phyloP scores from a whole-genome alignment of 306 rosid species.

The Rosa lucieae region DNA sequence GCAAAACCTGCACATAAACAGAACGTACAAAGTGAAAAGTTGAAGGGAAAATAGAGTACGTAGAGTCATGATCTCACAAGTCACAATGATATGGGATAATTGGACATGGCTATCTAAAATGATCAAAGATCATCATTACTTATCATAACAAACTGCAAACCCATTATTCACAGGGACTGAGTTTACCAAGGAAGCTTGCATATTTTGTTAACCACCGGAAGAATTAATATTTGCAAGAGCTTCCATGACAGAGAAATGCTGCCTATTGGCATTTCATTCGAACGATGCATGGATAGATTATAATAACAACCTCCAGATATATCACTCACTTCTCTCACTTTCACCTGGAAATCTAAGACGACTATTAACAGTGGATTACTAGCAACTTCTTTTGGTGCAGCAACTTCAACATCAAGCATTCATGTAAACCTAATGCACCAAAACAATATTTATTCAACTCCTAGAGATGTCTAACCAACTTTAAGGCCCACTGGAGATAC shows the following conservation, averaged over 20 bases:
- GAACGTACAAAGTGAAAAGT: conserved; percentile 20
- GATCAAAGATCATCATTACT: not conserved
- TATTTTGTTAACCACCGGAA: not conserved
- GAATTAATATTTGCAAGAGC: not conserved
- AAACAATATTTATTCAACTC: not conserved
- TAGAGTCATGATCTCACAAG: not conserved
- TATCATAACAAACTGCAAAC: not conserved
- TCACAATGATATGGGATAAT: not conserved
- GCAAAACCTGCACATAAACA: conserved; percentile 67
- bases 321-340: not conserved
- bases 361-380: not conserved
- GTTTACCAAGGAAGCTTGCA: not conserved
- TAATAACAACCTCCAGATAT: not conserved
- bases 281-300: not conserved
- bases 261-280: not conserved
- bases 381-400: not conserved
- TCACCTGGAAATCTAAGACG: not conserved
- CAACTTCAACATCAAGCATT: not conserved
- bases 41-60: not conserved
- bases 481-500: not conserved
- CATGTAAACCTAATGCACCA: not conserved
- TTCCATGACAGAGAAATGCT: not conserved
- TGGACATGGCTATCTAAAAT: not conserved
- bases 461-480: not conserved
- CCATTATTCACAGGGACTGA: not conserved